Percentiles rank a stretch among this genome's conserved stretches.
Evolutionary conservation across 2,329 filamentous ascomycete genomes (phyloP).

Genomic region (Colletotrichum incanum): DNA sequence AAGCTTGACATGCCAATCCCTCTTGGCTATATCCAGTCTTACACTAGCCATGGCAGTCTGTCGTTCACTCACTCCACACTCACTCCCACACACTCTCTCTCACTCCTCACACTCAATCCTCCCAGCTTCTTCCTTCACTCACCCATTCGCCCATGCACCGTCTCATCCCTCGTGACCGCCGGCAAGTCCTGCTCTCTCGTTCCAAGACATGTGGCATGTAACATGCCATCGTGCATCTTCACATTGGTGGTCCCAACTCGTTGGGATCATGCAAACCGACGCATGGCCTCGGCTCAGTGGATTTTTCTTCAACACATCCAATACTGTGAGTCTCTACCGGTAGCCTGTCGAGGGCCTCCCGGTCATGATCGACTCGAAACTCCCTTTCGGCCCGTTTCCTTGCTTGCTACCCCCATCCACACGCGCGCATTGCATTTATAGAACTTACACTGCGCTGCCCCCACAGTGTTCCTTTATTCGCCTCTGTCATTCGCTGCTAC

Average conservation of each 20-base stretch:
- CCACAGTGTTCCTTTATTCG: neutral
- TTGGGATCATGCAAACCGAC: neutral
- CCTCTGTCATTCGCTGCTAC: constrained; percentile 25
- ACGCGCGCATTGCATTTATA: neutral
- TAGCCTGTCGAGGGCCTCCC: neutral
- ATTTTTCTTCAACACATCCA: neutral
- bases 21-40: neutral
- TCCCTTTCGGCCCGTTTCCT: constrained; percentile 39
- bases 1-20: neutral
- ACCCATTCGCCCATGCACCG: neutral
- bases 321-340: neutral
- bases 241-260: neutral
- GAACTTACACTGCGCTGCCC: neutral
- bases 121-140: neutral
- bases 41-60: no score
- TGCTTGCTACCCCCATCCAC: neutral
- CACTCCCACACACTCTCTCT: neutral
- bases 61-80: neutral
- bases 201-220: constrained; percentile 6
- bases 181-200: neutral
- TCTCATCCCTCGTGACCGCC: constrained; percentile 7
- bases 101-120: neutral
- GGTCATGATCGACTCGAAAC: constrained; percentile 23
- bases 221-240: neutral
- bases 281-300: constrained; percentile 15